A percentile compares a stretch with the other conserved stretches of the same genome.
phyloP scores from a whole-genome alignment of 345 rosid genomes.

The Populus alba region DNA sequence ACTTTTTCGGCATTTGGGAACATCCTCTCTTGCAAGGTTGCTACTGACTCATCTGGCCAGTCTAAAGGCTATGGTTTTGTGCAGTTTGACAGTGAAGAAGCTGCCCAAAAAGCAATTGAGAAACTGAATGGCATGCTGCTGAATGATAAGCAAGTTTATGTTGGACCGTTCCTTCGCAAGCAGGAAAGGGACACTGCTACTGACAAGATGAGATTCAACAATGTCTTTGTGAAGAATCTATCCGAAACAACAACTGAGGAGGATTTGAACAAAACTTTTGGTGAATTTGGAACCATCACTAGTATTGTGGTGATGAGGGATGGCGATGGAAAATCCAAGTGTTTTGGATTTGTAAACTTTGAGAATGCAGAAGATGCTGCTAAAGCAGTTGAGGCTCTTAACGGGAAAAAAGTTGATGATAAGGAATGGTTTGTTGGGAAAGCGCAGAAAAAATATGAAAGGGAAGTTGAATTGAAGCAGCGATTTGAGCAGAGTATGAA shows the following conservation, averaged over 20 bases:
- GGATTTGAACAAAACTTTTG: conserved; percentile 61
- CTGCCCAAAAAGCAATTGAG: conserved; percentile 76
- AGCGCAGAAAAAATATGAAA: conserved; percentile 85
- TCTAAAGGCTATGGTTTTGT: conserved; percentile 97
- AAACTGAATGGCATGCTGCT: conserved; percentile 84
- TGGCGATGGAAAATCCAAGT: conserved; percentile 72
- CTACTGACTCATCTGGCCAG: conserved; percentile 78
- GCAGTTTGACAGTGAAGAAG: conserved; percentile 74
- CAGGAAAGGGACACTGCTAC: conserved; percentile 72
- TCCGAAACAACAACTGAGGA: conserved; percentile 72
- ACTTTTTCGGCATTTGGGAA: conserved; percentile 80
- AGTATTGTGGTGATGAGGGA: conserved; percentile 88
- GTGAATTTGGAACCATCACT: conserved; percentile 74
- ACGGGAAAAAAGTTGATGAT: conserved; percentile 70
- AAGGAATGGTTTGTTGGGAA: conserved; percentile 93
- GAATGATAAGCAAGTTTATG: conserved; percentile 94
- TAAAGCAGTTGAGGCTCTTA: conserved; percentile 76
- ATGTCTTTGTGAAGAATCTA: conserved; percentile 85
- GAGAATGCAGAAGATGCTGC: conserved; percentile 88
- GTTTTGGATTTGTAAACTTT: conserved; percentile 96
- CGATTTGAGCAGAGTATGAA: conserved; percentile 74
- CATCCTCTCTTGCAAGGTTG: conserved; percentile 89
- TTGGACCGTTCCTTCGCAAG: conserved; percentile 89
- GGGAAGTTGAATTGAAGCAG: conserved; percentile 65
- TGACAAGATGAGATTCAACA: conserved; percentile 62